Evolutionary conservation across 371 early-diverging fungal genomes (phyloP).

Genomic region (Gilbertella persicaria): DNA sequence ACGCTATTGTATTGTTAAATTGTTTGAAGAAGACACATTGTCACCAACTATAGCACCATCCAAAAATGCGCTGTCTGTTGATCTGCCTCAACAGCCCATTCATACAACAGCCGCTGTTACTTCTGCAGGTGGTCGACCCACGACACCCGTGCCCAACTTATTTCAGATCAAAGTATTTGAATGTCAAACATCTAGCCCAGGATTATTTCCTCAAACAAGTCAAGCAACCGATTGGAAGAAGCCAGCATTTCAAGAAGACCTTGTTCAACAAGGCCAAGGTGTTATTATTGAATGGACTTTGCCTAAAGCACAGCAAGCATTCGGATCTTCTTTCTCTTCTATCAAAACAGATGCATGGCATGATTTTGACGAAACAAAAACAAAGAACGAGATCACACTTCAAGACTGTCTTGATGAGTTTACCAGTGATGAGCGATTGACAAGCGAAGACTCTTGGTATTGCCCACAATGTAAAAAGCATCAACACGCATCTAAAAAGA

Average conservation of each 20-base stretch:
- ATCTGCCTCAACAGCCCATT: conserved; percentile 21
- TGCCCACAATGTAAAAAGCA: conserved; percentile 65
- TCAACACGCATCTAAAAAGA: conserved; percentile 55
- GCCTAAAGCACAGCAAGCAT: conserved; percentile 31
- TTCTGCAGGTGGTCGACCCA: conserved; percentile 35
- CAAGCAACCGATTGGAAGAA: background rate
- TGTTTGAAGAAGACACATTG: conserved; percentile 6
- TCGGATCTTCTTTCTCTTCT: conserved; percentile 23
- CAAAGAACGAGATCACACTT: conserved; percentile 27
- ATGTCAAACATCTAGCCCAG: background rate
- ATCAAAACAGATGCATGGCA: conserved; percentile 31
- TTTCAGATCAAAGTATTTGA: conserved; percentile 34
- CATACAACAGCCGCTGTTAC: conserved; percentile 40
- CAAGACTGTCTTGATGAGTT: conserved; percentile 66
- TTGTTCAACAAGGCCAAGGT: conserved; percentile 47
- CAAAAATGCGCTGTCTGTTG: background rate
- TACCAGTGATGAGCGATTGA: conserved; percentile 59
- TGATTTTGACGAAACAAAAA: conserved; percentile 21
- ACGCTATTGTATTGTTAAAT: conserved; percentile 17
- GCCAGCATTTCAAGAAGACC: background rate
- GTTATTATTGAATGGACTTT: conserved; percentile 33
- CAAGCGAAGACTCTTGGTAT: conserved; percentile 66
- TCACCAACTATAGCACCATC: background rate
- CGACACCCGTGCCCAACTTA: conserved; percentile 33
- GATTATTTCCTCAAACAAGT: background rate